Conservation (phyloP, 1,284 basidiomycete species). For the Cutaneotrichosporon sp. region DNA sequence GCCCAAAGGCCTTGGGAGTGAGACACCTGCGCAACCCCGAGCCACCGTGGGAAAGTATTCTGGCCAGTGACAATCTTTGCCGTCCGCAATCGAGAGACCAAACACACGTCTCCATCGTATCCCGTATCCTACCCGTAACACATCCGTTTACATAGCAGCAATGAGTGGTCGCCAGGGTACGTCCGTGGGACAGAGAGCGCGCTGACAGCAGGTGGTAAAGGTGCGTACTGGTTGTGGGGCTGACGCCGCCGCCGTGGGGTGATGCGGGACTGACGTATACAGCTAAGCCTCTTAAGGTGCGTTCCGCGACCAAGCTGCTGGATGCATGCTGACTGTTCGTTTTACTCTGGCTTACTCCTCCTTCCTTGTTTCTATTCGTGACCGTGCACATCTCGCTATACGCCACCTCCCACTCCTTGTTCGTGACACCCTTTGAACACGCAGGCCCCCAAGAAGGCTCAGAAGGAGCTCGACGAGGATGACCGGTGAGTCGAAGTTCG, state of each 20-base stretch:
- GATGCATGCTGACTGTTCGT: too few relatives aligned
- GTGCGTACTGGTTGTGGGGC: background rate
- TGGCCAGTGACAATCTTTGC: too few relatives aligned
- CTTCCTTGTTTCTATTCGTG: too few relatives aligned
- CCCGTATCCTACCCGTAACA: too few relatives aligned
- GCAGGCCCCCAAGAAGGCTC: slow-evolving; percentile 19
- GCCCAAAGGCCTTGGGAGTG: background rate
- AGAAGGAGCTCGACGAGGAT: slow-evolving; percentile 35
- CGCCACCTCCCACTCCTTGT: too few relatives aligned
- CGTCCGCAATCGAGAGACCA: background rate
- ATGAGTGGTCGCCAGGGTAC: slow-evolving; percentile 1
- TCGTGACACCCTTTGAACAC: background rate
- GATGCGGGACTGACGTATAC: background rate
- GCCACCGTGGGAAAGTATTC: background rate
- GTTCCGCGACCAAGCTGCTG: too few relatives aligned
- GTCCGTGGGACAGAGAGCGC: background rate
- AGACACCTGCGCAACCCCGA: too few relatives aligned
- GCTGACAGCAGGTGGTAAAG: slow-evolving; percentile 11
- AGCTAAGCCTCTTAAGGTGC: slow-evolving; percentile 27
- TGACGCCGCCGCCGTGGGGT: background rate
- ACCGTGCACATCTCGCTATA: too few relatives aligned
- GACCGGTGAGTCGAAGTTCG: slow-evolving; percentile 15
- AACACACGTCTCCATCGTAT: too few relatives aligned
- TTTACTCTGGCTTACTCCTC: too few relatives aligned
- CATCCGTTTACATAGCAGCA: background rate